Conservation (phyloP, 352 stramenopile species). For the Blastocystis sp. region DNA sequence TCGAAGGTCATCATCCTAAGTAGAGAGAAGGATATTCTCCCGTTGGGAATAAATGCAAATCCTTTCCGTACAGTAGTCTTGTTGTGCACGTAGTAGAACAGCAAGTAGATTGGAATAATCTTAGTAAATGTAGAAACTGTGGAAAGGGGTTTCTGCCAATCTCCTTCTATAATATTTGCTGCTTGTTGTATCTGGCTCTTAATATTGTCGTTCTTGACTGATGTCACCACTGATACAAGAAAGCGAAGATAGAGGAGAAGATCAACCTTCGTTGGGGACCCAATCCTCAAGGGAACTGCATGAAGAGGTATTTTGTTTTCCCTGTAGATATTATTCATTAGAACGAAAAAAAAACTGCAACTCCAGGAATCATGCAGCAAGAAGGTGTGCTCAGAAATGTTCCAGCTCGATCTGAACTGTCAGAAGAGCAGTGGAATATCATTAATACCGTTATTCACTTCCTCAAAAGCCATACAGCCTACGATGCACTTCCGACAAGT, state of each 20-base stretch:
- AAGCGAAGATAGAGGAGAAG: neutral
- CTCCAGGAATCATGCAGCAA: neutral
- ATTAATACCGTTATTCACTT: conserved; percentile 26
- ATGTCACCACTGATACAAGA: neutral
- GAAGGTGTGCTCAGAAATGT: neutral
- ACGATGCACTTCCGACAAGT: conserved; percentile 24
- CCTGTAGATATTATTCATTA: neutral
- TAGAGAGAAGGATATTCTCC: neutral
- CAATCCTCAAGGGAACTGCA: neutral
- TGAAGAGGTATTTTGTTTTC: neutral
- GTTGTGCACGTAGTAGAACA: no score
- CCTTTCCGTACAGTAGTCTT: no score
- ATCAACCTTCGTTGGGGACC: neutral
- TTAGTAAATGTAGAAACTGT: neutral
- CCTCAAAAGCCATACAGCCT: conserved; percentile 18
- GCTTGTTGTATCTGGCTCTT: neutral
- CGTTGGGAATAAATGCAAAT: no score
- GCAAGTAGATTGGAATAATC: no score
- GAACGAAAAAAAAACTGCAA: neutral
- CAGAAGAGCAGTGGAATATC: neutral
- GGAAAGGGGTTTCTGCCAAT: neutral
- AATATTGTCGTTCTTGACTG: neutral
- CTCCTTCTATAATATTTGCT: neutral
- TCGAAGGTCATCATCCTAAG: neutral
- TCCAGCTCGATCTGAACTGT: neutral